Percentiles rank a stretch among this genome's conserved stretches.
Conservation (phyloP, 2,329 filamentous ascomycete genomes). For the Orbilia oligospora region DNA sequence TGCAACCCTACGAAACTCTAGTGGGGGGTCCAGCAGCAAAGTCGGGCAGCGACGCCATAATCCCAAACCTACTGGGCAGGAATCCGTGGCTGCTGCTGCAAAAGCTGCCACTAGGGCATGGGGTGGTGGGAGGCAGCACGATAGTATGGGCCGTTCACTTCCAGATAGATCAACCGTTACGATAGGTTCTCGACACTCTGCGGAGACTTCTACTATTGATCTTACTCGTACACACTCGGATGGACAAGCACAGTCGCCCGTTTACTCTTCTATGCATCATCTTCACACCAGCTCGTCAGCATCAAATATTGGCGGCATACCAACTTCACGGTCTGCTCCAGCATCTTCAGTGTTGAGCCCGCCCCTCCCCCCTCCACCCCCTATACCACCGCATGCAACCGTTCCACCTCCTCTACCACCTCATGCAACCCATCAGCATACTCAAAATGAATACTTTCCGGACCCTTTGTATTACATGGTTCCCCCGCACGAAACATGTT, state of each 20-base stretch:
- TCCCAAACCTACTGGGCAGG: constrained; percentile 40
- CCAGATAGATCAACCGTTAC: constrained; percentile 46
- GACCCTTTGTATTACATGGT: constrained; percentile 48
- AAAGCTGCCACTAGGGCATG: constrained; percentile 77
- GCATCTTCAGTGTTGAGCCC: constrained; percentile 38
- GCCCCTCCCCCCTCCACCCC: constrained; percentile 35
- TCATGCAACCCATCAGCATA: constrained; percentile 5
- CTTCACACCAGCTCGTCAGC: constrained; percentile 40
- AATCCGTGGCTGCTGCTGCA: constrained; percentile 61
- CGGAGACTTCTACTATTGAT: constrained; percentile 34
- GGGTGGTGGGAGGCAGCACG: constrained; percentile 65
- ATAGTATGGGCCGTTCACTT: constrained; percentile 43
- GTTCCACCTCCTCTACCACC: constrained; percentile 42
- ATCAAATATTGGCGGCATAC: constrained; percentile 30
- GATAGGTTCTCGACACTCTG: constrained; percentile 49
- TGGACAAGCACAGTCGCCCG: constrained; percentile 27
- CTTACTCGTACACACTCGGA: constrained; percentile 53
- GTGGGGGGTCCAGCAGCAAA: constrained; percentile 47
- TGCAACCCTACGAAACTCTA: constrained; percentile 61
- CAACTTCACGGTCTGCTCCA: constrained; percentile 42
- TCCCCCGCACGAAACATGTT: constrained; percentile 42
- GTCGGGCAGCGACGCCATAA: constrained; percentile 29
- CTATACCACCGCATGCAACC: constrained; percentile 25
- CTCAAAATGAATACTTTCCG: constrained; percentile 48
- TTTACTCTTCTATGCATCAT: constrained; percentile 26